Base-by-base conservation (phyloP, 1,139 yeast species). In the Zygosaccharomyces pseudobailii region DNA sequence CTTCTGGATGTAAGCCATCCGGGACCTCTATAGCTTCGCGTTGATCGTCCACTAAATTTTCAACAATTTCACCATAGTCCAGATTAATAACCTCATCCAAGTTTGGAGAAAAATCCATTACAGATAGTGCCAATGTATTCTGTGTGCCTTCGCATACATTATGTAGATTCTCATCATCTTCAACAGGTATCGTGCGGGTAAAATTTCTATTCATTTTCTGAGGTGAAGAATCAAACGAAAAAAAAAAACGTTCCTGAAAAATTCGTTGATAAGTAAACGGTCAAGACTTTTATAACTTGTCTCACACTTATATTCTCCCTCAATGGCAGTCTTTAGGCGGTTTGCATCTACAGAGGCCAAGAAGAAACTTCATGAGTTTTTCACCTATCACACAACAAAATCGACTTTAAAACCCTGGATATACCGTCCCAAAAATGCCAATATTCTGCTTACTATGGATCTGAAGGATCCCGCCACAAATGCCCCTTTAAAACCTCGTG, bases 391-490 rank as follows among this genome's bases (percentile, higher is more conserved):
- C 42, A 48, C 54, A 6, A 59, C 64, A 5, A 48, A 42, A 21
- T 50, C 46, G 22, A 44, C 49, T 2, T 52, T 71, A 49, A 71
- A 67, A 55, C 72, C 75, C 2, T 61, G 69, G 39, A 71, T 75
- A 17, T 76, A 75, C 55, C 71, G 76, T 56, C 66, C 68, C 22
- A 71, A 66, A 67, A 71, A 74, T 55, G 74, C 76, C 6, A 78
- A 80, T 50, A 67, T 62, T 46, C 70, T 82, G 34, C 62, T 79
- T 48, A 74, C 83, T 8, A 78, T 79, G 64, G 86, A 82, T 58
- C 65, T 81, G 46, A 73, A 75, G 52, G 76, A 74, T 51, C 66
- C 69, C 10, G 63, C 59, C 2, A 63, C 68, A 0, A 72, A 73
- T 34, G 54, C 65, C 33, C 73, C 74, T 36, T 50, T 73, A 10